Conservation (phyloP, 2,329 filamentous ascomycete genomes). For the Venturia asperata region DNA sequence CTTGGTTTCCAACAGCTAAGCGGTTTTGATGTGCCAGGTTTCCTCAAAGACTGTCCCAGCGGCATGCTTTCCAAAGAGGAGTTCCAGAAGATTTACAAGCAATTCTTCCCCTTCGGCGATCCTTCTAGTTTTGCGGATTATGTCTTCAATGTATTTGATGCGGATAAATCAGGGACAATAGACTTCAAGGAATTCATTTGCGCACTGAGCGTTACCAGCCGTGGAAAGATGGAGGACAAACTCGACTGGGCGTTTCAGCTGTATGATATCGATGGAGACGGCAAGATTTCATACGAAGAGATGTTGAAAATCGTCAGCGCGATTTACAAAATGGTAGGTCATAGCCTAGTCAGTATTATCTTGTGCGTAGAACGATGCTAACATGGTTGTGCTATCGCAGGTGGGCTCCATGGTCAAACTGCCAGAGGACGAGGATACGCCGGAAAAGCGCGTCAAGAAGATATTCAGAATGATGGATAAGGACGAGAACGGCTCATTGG, state of each 20-base stretch:
- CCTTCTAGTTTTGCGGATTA: conserved; percentile 97
- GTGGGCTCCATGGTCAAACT: conserved; percentile 99
- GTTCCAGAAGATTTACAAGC: conserved; percentile 99
- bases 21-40: conserved; percentile 52
- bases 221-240: conserved; percentile 99
- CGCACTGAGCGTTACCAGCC: conserved; percentile 89
- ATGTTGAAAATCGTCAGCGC: conserved; percentile 98
- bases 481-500: conserved; percentile 94
- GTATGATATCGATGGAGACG: conserved; percentile 98
- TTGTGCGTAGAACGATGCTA: conserved; percentile 20
- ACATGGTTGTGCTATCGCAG: conserved; percentile 40
- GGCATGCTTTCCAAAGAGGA: conserved; percentile 97
- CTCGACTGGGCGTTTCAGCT: conserved; percentile 98
- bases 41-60: conserved; percentile 95
- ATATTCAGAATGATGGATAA: conserved; percentile 99
- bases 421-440: conserved; percentile 96
- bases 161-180: conserved; percentile 93
- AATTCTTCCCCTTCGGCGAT: conserved; percentile 98
- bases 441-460: conserved; percentile 95
- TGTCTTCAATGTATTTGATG: conserved; percentile 98
- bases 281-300: conserved; percentile 98
- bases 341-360: neutral
- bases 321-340: conserved; percentile 94
- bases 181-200: conserved; percentile 99
- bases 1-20: neutral